phyloP scores from a whole-genome alignment of 2,329 filamentous ascomycete genomes.

The Amphichorda felina region DNA sequence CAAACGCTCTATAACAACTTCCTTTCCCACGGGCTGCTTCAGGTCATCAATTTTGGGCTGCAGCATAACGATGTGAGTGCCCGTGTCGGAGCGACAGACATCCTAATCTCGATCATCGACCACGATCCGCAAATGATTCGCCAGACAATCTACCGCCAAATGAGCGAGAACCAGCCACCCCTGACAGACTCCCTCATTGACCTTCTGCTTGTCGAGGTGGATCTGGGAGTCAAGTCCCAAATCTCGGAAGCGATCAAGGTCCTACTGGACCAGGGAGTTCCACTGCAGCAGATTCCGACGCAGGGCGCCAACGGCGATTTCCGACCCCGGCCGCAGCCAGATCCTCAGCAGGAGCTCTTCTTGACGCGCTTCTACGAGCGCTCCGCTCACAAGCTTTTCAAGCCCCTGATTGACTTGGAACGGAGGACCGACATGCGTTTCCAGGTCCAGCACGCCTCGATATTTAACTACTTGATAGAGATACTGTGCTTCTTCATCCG shows the following conservation, averaged over 20 bases:
- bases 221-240: conserved; percentile 90
- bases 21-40: conserved; percentile 73
- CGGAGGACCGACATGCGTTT: conserved; percentile 57
- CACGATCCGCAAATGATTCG: conserved; percentile 93
- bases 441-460: conserved; percentile 71
- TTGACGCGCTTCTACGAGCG: conserved; percentile 82
- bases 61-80: conserved; percentile 75
- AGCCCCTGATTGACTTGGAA: conserved; percentile 73
- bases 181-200: conserved; percentile 90
- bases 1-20: conserved; percentile 83
- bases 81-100: conserved; percentile 85
- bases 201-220: conserved; percentile 78
- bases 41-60: conserved; percentile 85
- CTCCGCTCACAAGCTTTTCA: conserved; percentile 75
- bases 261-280: conserved; percentile 61
- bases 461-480: conserved; percentile 85
- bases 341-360: conserved; percentile 74
- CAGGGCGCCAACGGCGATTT: conserved; percentile 44
- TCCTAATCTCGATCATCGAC: conserved; percentile 87
- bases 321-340: conserved; percentile 46
- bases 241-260: conserved; percentile 93
- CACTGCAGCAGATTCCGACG: conserved; percentile 34
- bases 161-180: conserved; percentile 74
- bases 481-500: conserved; percentile 89
- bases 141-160: conserved; percentile 82